Evolutionary conservation across 495 filamentous ascomycete species (phyloP), one percentile per base, ranked within the genome.

Genomic region (Sordaria brevicollis): DNA sequence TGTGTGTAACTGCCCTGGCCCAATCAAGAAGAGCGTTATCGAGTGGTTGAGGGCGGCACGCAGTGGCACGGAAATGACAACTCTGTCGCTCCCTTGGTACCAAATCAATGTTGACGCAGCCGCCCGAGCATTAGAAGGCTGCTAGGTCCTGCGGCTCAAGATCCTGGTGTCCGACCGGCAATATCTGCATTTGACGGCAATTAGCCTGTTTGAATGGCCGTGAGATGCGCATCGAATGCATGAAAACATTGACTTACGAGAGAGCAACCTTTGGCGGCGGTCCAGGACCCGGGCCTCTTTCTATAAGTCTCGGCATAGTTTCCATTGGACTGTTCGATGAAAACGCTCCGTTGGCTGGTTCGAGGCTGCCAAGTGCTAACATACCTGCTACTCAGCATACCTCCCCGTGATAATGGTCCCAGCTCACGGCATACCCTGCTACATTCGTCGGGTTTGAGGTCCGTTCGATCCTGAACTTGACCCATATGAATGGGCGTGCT

Each of bases 141-240:
- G 66, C 6, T 13, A 34, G 43, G 69, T 71, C 67, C 31, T 72
- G 67, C 65, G 37, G 43, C 54, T 57, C 41, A n/a, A 35, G 35
- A 67, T 41, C 69, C 67, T 68, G 31, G 19, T 67, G 35, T 43
- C 37, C 39, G 38, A 33, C 67, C 33, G 70, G 74, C 72, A 75
- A 72, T 75, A 72, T 71, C 69, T 39, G 67, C 21, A 71, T 62
- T 62, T 62, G 49, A 69, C 66, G 70, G 68, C 72, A 77, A 76
- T 76, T 77, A 77, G 74, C 74, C 76, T 77, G 74, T 72, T 71
- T 68, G 66, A 69, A 29, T 29, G 31, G 29, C 17, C 41, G 41
- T 9, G 10, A 65, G 25, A 34, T 34, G 31, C 41, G 35, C 41
- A 34, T 54, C 25, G 34, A 70, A 35, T n/a, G 25, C 38, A 43